phyloP scores from a whole-genome alignment of 2,329 filamentous ascomycete genomes.

The Colletotrichum godetiae region DNA sequence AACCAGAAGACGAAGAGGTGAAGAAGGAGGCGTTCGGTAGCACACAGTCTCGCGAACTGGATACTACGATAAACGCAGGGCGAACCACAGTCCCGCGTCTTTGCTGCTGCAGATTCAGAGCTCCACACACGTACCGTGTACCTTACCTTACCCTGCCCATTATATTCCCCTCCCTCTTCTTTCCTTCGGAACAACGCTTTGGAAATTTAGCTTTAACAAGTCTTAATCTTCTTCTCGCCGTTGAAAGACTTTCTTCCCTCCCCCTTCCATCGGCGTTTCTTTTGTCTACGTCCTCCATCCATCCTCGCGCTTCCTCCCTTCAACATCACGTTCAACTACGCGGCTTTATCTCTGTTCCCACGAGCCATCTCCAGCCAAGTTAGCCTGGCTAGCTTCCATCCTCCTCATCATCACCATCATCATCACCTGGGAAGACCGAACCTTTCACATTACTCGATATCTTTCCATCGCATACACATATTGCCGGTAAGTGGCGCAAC shows the following conservation, averaged over 20 bases:
- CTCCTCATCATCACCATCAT: background rate
- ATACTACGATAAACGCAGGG: conserved; percentile 8
- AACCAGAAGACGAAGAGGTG: background rate
- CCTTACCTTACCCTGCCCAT: conserved; percentile 27
- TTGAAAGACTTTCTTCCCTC: background rate
- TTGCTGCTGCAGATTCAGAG: background rate
- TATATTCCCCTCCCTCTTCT: conserved; percentile 13
- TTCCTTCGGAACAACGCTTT: background rate
- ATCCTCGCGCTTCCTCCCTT: background rate
- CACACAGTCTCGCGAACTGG: conserved; percentile 8
- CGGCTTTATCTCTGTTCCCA: background rate
- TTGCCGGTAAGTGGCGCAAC: conserved; percentile 28
- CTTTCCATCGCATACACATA: background rate
- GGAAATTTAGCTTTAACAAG: conserved; percentile 18
- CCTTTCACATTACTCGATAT: background rate
- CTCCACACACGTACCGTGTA: conserved; percentile 17
- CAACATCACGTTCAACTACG: background rate
- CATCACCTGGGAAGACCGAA: background rate
- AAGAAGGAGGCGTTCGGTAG: conserved; percentile 4
- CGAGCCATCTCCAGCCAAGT: background rate
- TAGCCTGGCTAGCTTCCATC: background rate
- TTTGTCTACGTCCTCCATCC: background rate
- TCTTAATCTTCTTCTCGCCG: background rate
- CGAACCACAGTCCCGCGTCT: conserved; percentile 8
- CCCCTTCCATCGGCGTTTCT: background rate